Evolutionary conservation across 2,329 filamentous ascomycete species (phyloP).

Genomic region (Ophiostoma piceae): DNA sequence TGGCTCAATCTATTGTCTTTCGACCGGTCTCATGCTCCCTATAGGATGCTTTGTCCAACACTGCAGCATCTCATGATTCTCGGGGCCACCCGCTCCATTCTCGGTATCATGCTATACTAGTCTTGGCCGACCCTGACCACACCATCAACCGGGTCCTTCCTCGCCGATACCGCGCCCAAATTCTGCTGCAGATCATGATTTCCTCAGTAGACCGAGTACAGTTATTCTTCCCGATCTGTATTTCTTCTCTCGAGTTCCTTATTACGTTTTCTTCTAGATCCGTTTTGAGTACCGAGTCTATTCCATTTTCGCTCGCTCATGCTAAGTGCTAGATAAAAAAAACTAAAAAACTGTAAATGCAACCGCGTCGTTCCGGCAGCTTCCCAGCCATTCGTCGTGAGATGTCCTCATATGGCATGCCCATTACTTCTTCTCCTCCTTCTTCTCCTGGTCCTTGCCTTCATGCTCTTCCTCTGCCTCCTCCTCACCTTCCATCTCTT

Average conservation of each 20-base stretch:
- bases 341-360: background rate
- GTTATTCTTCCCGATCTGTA: background rate
- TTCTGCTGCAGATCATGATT: background rate
- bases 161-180: background rate
- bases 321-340: background rate
- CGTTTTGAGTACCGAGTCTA: background rate
- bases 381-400: background rate
- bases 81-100: background rate
- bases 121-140: background rate
- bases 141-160: background rate
- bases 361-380: background rate
- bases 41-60: too few species aligned
- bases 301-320: background rate
- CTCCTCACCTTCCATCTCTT: slow-evolving; percentile 38
- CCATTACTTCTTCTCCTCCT: background rate
- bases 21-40: too few species aligned
- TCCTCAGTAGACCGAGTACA: background rate
- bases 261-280: background rate
- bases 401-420: background rate
- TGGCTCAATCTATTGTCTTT: background rate
- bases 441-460: background rate
- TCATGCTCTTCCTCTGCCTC: slow-evolving; percentile 37
- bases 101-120: background rate
- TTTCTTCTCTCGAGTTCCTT: background rate
- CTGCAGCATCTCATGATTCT: background rate